phyloP scores from a whole-genome alignment of 148 eudicot genomes.

The Fagopyrum esculentum region DNA sequence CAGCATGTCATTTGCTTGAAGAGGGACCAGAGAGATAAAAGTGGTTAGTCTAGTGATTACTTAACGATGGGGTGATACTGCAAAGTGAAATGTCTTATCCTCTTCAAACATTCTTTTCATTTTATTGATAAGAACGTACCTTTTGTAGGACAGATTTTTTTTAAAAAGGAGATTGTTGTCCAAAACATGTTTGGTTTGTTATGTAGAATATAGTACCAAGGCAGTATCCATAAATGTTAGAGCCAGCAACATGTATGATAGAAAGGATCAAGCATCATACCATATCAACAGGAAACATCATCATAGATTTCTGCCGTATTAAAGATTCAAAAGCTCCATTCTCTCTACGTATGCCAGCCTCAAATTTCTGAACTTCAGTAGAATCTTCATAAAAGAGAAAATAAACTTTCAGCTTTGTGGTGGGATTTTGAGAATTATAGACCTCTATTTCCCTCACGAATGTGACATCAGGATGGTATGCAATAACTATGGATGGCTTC shows the following conservation, averaged over 20 bases:
- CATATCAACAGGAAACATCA: conserved; percentile 90
- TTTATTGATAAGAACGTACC: background rate
- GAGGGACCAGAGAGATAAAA: background rate
- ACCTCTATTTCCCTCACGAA: conserved; percentile 92
- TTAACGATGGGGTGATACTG: background rate
- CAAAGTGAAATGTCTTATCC: background rate
- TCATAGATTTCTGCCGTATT: conserved; percentile 92
- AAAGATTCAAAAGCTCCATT: conserved; percentile 94
- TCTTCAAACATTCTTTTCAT: background rate
- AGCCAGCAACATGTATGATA: background rate
- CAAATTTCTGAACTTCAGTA: conserved; percentile 90
- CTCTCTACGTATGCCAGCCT: conserved; percentile 90
- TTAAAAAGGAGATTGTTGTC: background rate
- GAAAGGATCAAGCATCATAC: conserved; percentile 22
- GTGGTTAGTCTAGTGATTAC: background rate
- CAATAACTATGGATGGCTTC: conserved; percentile 70
- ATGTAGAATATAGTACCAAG: background rate
- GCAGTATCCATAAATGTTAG: background rate
- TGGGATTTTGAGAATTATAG: conserved; percentile 86
- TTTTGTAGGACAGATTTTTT: background rate
- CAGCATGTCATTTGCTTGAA: background rate
- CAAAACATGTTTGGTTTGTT: background rate
- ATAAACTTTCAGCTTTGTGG: conserved; percentile 72
- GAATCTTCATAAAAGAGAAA: conserved; percentile 95
- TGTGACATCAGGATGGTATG: conserved; percentile 90